Evolutionary conservation across 495 filamentous ascomycete genomes (phyloP), one percentile per base, ranked within the genome.

Genomic region (Aspergillus sparsus): DNA sequence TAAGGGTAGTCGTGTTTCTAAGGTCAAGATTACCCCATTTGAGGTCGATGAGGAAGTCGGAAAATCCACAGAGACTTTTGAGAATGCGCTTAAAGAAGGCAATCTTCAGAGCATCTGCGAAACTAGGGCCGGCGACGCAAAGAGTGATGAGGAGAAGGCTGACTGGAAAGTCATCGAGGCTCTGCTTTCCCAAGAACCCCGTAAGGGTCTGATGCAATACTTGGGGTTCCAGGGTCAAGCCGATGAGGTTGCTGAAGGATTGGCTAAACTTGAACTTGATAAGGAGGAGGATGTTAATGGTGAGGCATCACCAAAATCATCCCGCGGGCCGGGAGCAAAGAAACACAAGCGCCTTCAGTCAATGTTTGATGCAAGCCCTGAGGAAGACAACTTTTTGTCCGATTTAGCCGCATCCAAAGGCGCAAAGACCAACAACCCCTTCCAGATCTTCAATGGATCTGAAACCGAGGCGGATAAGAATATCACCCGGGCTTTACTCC

Each of bases 131-230:
- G 73, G 83, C 9, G 74, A 83, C 52, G 89, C 93, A 15, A 84
- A 82, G 60, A 89, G 84, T 6, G 93, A 97, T 3, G 89, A 93
- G 62, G 94, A 97, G 70, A 97, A 90, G 80, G 87, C 88, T 12
- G 93, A 98, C 71, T 99, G 94, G 94, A 87, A 87, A 72, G 90
- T 97, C 32, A 87, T 99, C 59, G 85, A 93, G 72, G 89, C 91
- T n/a, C 74, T 98, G 69, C 87, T 92, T 41, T 85, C 92, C 7
- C 84, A 84, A 8, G 89, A 92, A 70, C 88, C 91, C 42, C 83
- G 92, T 52, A 87, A 88, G 69, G 85, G 87, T 63, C 85, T 98
- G 50, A 80, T 92, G 8, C 88, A 92, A 57, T 91, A 94, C 73
- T 84, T 99, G 41, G 94, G 95, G 11, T 96, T 96, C 71, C 77